A percentile compares a stretch with the other conserved stretches of the same genome.
Conservation (phyloP, 2,329 filamentous ascomycete species). For the Xylaria sp. region DNA sequence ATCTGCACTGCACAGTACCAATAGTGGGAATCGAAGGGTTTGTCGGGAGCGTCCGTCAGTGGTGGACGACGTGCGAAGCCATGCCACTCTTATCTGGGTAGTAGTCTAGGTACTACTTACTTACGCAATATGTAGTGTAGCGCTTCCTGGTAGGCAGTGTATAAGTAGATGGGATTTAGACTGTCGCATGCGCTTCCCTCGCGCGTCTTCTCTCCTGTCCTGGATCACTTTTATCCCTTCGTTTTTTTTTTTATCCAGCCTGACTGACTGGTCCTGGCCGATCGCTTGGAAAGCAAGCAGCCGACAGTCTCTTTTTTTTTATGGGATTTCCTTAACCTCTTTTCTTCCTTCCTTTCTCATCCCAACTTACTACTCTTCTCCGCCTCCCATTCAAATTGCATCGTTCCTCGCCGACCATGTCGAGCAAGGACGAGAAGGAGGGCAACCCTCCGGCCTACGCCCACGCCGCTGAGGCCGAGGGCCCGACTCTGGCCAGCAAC, state of each 20-base stretch:
- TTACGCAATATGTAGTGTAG: no score
- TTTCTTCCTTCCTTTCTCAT: neutral
- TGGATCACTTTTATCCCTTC: constrained; percentile 24
- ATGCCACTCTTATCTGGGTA: constrained; percentile 6
- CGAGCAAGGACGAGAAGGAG: constrained; percentile 49
- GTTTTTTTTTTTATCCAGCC: constrained; percentile 12
- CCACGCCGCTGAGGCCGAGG: constrained; percentile 32
- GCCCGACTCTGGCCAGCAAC: constrained; percentile 45
- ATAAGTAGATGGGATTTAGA: constrained; percentile 32
- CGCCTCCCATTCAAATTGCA: neutral
- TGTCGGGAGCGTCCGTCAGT: constrained; percentile 13
- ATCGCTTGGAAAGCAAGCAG: constrained; percentile 24
- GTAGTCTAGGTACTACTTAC: no score
- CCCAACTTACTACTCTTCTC: neutral
- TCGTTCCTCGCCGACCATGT: constrained; percentile 38
- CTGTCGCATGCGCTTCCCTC: constrained; percentile 34
- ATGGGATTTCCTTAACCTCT: neutral
- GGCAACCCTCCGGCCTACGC: constrained; percentile 43
- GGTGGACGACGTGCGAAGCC: constrained; percentile 3
- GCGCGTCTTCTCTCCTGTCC: constrained; percentile 13
- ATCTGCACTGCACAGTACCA: constrained; percentile 25
- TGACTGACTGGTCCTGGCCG: constrained; percentile 12
- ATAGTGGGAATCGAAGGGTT: constrained; percentile 2
- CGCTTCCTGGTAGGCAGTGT: neutral
- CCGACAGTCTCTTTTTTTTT: neutral